Conservation (phyloP, 2,329 filamentous ascomycete genomes). For the Monilinia polystroma region DNA sequence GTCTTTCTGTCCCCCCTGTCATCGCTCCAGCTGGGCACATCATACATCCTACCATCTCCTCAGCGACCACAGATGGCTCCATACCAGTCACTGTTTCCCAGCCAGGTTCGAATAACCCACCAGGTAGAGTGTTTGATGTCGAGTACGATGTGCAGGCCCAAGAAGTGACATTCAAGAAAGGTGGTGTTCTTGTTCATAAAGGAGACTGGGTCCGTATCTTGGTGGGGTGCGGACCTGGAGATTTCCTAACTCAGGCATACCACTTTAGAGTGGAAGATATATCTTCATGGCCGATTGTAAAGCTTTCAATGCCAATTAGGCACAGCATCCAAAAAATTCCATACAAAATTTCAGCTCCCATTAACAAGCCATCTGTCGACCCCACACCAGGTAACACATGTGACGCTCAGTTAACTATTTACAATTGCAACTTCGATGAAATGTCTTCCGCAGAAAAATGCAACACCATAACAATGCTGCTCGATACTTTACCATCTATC, state of each 20-base stretch:
- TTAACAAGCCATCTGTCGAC: slow-evolving; percentile 34
- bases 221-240: slow-evolving; percentile 17
- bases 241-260: neutral
- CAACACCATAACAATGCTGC: slow-evolving; percentile 50
- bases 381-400: slow-evolving; percentile 34
- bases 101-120: neutral
- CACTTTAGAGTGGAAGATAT: slow-evolving; percentile 37
- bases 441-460: slow-evolving; percentile 48
- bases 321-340: neutral
- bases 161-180: slow-evolving; percentile 33
- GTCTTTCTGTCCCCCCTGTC: slow-evolving; percentile 36
- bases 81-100: neutral
- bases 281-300: slow-evolving; percentile 33
- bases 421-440: slow-evolving; percentile 58
- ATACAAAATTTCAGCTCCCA: slow-evolving; percentile 18
- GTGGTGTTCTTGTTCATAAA: slow-evolving; percentile 28
- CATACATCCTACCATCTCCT: neutral
- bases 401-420: slow-evolving; percentile 41
- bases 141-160: slow-evolving; percentile 29
- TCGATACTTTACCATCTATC: slow-evolving; percentile 62
- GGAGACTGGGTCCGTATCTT: slow-evolving; percentile 37
- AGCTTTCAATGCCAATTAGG: slow-evolving; percentile 29
- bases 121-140: slow-evolving; percentile 23
- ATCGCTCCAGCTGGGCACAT: slow-evolving; percentile 5
- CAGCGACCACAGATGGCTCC: neutral